Evolutionary conservation across 176 grass and related monocot species (phyloP).

Genomic region (Aegilops tauschii): DNA sequence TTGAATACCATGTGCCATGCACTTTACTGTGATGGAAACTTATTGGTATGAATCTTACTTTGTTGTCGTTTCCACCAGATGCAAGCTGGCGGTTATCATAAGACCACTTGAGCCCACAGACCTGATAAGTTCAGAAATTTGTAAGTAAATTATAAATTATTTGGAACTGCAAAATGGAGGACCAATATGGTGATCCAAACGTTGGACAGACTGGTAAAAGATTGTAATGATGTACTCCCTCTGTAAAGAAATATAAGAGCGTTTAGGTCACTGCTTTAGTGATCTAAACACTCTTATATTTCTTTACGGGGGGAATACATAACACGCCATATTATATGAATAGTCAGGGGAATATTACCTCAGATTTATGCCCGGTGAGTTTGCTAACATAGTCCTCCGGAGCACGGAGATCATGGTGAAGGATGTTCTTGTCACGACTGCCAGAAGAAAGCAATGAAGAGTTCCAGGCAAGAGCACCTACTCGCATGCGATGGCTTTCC

Average conservation of each 20-base stretch:
- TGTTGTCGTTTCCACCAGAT: slow-evolving; percentile 95
- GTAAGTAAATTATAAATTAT: neutral
- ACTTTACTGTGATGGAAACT: slow-evolving; percentile 10
- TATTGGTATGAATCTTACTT: slow-evolving; percentile 44
- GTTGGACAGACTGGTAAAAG: neutral
- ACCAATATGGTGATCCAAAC: neutral
- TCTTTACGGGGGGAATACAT: neutral
- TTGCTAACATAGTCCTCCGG: slow-evolving; percentile 93
- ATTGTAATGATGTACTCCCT: neutral
- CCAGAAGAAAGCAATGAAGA: slow-evolving; percentile 92
- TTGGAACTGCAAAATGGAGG: neutral
- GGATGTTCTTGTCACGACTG: slow-evolving; percentile 83
- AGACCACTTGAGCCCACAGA: slow-evolving; percentile 97
- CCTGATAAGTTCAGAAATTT: slow-evolving; percentile 38
- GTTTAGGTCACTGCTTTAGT: too few species aligned
- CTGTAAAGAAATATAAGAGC: too few species aligned
- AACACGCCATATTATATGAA: neutral
- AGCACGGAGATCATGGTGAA: slow-evolving; percentile 85
- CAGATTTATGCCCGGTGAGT: slow-evolving; percentile 93
- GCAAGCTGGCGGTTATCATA: slow-evolving; percentile 93
- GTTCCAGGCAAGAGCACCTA: slow-evolving; percentile 94
- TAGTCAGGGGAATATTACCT: slow-evolving; percentile 44
- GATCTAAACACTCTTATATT: too few species aligned
- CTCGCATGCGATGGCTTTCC: slow-evolving; percentile 84
- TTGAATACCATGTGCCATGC: neutral